Base-by-base conservation (phyloP, 2,329 filamentous ascomycete species). In the Beauveria brongniartii region DNA sequence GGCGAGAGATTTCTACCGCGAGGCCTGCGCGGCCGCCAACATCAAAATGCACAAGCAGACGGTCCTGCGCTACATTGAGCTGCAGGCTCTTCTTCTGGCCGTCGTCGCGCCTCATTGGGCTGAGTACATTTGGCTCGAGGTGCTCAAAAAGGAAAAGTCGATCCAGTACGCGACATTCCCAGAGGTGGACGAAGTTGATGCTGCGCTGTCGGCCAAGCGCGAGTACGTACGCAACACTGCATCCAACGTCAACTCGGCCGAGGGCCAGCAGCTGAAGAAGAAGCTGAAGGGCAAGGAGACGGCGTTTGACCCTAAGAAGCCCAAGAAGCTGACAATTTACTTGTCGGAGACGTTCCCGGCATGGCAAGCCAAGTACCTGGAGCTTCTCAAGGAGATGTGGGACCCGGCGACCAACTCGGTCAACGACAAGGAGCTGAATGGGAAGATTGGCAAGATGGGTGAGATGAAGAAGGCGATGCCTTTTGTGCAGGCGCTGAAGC, bases 381-480 rank as follows among this genome's bases (percentile, higher is more conserved):
- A 92, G 61, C 80, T 95, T 41, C 82, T 96, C 20, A 85, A 86
- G 65, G 82, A 89, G 69, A 78, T 85, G 64, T 91, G 91, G 76
- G 82, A 90, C 63, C 73, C 81, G 20, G 71, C 70, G 64, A 84
- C 77, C 65, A 79, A 89, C 65, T 77, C 79, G 10, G 76, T 89
- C 65, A 87, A 96, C 70, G 90, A 95, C 72, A 96, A 95, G 79
- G 85, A 84, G 61, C 79, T 97, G 52, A 90, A 86, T 69, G 86
- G 85, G 66, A 83, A 86, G 70, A 87, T 97, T 62, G 86, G 85
- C 67, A 96, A 96, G 80, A 81, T 91, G 70, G 86, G 86, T 48
- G 90, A 95, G 76, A 91, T 92, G 82, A 99, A 97, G 85, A 94
- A 95, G 78, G 93, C 92, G 2, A 97, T 97, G 93, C 94, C 94